Conservation (phyloP, 768 basidiomycete species). For the Suillus subalutaceus region DNA sequence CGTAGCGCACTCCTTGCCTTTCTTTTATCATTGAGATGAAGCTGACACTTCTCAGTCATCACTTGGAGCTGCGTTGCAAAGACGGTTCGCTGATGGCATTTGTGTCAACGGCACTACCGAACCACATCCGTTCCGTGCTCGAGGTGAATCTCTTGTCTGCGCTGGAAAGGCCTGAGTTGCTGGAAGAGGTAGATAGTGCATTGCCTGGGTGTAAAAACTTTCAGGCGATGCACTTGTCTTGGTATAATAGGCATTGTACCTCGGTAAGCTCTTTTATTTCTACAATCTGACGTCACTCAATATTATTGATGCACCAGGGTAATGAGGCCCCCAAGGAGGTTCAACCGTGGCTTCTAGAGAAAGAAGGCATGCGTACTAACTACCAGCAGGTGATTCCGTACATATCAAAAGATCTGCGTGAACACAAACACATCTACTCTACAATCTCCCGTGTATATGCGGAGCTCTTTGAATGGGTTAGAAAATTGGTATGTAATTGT, state of each 20-base stretch:
- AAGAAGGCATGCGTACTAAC: background rate
- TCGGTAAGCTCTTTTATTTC: background rate
- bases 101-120: background rate
- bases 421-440: background rate
- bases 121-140: background rate
- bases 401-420: background rate
- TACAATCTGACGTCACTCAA: background rate
- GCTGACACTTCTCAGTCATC: background rate
- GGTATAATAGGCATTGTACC: constrained; percentile 1
- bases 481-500: background rate
- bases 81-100: background rate
- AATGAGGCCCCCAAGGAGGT: background rate
- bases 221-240: background rate
- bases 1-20: background rate
- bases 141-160: background rate
- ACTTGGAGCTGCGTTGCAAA: background rate
- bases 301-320: background rate
- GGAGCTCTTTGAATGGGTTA: background rate
- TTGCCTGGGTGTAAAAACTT: background rate
- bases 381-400: background rate
- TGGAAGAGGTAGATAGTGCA: background rate
- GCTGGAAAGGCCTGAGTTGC: background rate
- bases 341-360: background rate
- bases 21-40: background rate
- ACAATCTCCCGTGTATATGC: background rate